Percentiles rank a stretch among this genome's conserved stretches.
Evolutionary conservation across 2,329 filamentous ascomycete species (phyloP).

Genomic region (Stemphylium vesicarium): DNA sequence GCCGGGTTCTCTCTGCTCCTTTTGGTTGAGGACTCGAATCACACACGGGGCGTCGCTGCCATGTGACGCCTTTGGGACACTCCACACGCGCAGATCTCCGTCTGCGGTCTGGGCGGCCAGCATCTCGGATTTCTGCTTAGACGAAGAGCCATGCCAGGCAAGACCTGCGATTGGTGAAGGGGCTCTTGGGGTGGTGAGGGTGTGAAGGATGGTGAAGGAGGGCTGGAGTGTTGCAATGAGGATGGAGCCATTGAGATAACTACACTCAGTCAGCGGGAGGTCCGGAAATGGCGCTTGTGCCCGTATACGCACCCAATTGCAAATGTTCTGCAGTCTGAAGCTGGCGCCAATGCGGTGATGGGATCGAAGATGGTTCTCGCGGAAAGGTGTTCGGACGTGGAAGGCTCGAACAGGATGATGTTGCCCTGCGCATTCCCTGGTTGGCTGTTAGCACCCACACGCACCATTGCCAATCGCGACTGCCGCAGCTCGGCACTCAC

Average conservation of each 20-base stretch:
- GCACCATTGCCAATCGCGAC: conserved; percentile 9
- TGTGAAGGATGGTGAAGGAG: conserved; percentile 92
- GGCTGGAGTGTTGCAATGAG: conserved; percentile 88
- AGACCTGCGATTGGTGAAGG: conserved; percentile 88
- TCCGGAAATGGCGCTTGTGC: neutral
- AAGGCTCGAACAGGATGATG: conserved; percentile 91
- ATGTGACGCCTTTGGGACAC: conserved; percentile 81
- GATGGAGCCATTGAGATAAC: conserved; percentile 94
- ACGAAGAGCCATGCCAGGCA: conserved; percentile 95
- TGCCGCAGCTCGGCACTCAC: conserved; percentile 60
- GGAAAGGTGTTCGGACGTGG: conserved; percentile 90
- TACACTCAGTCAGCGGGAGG: conserved; percentile 49
- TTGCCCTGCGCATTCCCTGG: conserved; percentile 90
- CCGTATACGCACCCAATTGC: conserved; percentile 77
- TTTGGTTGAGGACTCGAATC: conserved; percentile 82
- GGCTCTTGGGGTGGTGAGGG: conserved; percentile 79
- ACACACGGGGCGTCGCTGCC: conserved; percentile 79
- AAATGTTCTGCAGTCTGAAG: conserved; percentile 89
- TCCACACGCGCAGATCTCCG: conserved; percentile 95
- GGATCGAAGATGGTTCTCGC: conserved; percentile 92
- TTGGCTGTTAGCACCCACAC: conserved; percentile 15
- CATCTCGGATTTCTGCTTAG: conserved; percentile 97
- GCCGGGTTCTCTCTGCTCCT: conserved; percentile 73
- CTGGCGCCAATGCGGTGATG: conserved; percentile 90
- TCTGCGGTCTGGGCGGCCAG: conserved; percentile 90